Conservation (phyloP, 2,329 filamentous ascomycete species). For the Ceratocystiopsis sp. region DNA sequence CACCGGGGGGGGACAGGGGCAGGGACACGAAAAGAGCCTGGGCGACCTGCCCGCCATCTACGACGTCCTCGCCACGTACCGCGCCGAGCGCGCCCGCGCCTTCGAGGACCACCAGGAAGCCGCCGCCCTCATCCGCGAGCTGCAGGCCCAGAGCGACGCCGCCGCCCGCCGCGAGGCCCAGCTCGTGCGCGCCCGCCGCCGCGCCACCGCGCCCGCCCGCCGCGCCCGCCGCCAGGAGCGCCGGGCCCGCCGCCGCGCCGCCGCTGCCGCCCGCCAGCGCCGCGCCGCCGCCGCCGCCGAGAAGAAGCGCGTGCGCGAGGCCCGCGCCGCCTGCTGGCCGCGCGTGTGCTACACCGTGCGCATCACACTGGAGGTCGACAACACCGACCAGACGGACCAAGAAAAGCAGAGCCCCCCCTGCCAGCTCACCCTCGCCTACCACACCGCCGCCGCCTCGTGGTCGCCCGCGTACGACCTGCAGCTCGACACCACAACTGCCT, state of each 20-base stretch:
- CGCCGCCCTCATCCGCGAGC: constrained; percentile 14
- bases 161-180: constrained; percentile 17
- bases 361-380: constrained; percentile 32
- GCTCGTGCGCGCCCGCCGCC: constrained; percentile 13
- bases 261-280: constrained; percentile 17
- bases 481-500: constrained; percentile 26
- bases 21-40: too few species aligned
- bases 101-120: constrained; percentile 24
- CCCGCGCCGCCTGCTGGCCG: constrained; percentile 32
- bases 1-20: too few species aligned
- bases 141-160: constrained; percentile 17
- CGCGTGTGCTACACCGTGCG: constrained; percentile 30
- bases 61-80: constrained; percentile 23
- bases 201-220: constrained; percentile 11
- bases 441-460: constrained; percentile 42
- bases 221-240: constrained; percentile 18
- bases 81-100: constrained; percentile 22
- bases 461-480: constrained; percentile 43
- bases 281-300: constrained; percentile 18
- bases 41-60: constrained; percentile 21
- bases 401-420: constrained; percentile 12
- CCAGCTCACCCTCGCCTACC: constrained; percentile 39
- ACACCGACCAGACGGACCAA: constrained; percentile 14
- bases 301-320: constrained; percentile 24
- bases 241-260: constrained; percentile 15